Percentiles rank a stretch among this genome's conserved stretches.
Evolutionary conservation across 495 filamentous ascomycete species (phyloP).

Genomic region (Podospora sp.): DNA sequence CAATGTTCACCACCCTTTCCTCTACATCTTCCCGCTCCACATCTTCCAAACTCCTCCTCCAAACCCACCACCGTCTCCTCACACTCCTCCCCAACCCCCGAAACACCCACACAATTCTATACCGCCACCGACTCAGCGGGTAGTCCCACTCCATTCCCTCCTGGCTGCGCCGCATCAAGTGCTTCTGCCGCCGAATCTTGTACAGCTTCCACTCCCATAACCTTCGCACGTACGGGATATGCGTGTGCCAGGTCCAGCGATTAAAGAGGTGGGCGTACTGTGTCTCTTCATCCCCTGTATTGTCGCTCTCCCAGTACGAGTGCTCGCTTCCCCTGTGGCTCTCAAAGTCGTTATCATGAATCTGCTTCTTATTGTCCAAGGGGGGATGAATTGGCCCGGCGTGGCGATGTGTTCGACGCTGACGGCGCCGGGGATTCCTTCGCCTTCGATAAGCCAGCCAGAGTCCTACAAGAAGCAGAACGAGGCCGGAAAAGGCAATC

Average conservation of each 20-base stretch:
- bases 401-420: neutral
- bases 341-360: neutral
- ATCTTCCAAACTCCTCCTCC: too few species aligned
- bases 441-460: neutral
- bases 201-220: conserved; percentile 21
- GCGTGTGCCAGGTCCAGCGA: conserved; percentile 16
- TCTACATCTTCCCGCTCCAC: neutral
- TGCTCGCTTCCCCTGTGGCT: neutral
- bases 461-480: neutral
- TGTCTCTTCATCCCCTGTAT: conserved; percentile 1
- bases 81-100: neutral
- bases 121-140: conserved; percentile 14
- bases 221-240: conserved; percentile 12
- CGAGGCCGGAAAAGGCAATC: conserved; percentile 12
- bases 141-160: conserved; percentile 19
- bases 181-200: neutral
- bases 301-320: neutral
- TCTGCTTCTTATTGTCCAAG: neutral
- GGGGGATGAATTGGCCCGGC: neutral
- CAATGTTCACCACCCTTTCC: neutral
- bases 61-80: too few species aligned
- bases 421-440: neutral
- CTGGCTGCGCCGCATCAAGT: conserved; percentile 10
- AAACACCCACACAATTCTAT: neutral
- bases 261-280: conserved; percentile 9